phyloP scores from a whole-genome alignment of 805 yeast species.

The Saccharomycopsis fermentans region DNA sequence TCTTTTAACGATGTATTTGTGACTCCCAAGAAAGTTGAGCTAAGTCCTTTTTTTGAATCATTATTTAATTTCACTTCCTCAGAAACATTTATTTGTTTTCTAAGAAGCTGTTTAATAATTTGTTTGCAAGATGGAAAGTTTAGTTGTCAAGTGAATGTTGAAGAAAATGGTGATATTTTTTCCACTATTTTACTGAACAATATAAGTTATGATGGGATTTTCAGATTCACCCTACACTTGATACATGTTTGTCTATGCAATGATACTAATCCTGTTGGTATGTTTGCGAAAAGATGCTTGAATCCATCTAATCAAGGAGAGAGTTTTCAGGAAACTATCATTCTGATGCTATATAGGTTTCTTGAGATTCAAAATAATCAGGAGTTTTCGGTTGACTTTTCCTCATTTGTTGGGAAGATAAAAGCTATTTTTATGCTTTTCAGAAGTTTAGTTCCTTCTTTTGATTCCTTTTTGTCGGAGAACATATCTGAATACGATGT shows the following conservation, averaged over 20 bases:
- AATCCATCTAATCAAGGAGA: not conserved
- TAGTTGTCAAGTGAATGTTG: not conserved
- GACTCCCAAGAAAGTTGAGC: not conserved
- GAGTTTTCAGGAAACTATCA: not conserved
- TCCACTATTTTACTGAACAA: not conserved
- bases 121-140: slow-evolving; percentile 27
- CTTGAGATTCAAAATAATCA: not conserved
- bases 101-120: slow-evolving; percentile 18
- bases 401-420: not conserved
- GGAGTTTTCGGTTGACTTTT: not conserved
- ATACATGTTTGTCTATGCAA: slow-evolving; percentile 47
- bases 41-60: not conserved
- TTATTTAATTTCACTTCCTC: not conserved
- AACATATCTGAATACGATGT: not conserved
- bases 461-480: not conserved
- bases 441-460: not conserved
- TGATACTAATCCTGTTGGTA: slow-evolving; percentile 24
- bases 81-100: slow-evolving; percentile 2
- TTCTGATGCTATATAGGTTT: not conserved
- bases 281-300: slow-evolving; percentile 23
- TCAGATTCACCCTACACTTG: slow-evolving; percentile 54
- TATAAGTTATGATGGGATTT: slow-evolving; percentile 36
- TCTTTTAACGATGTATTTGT: not conserved
- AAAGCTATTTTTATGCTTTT: not conserved
- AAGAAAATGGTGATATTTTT: not conserved